Conservation (phyloP, 495 filamentous ascomycete species). For the Penicillium desertorum region DNA sequence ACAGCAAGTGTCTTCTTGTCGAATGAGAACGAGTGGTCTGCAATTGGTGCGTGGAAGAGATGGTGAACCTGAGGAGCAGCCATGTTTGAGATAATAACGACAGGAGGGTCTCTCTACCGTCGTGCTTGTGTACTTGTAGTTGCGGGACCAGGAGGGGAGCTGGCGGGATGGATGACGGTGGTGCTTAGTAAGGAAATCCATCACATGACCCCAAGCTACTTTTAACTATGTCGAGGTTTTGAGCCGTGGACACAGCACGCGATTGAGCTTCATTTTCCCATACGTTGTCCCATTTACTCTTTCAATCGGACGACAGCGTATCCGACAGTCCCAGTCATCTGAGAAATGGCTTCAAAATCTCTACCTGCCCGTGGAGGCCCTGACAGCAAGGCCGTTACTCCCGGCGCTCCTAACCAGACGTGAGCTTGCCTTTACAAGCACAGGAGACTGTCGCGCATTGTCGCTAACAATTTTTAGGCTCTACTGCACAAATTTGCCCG, state of each 20-base stretch:
- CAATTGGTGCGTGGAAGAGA: slow-evolving; percentile 93
- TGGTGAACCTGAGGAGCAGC: slow-evolving; percentile 87
- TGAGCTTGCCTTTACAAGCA: slow-evolving; percentile 40
- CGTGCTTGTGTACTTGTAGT: slow-evolving; percentile 37
- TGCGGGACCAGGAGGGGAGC: slow-evolving; percentile 15
- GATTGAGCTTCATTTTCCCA: slow-evolving; percentile 15
- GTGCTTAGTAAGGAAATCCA: slow-evolving; percentile 22
- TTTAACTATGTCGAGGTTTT: slow-evolving; percentile 12
- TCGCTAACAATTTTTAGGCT: slow-evolving; percentile 56
- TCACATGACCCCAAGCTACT: slow-evolving; percentile 29
- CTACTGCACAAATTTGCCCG: slow-evolving; percentile 81
- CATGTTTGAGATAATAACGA: slow-evolving; percentile 62
- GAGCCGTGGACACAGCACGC: slow-evolving; percentile 9
- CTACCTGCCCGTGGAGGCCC: slow-evolving; percentile 38
- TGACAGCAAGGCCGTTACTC: slow-evolving; percentile 34
- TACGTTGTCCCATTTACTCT: not conserved
- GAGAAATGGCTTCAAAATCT: slow-evolving; percentile 42
- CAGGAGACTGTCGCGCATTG: slow-evolving; percentile 14
- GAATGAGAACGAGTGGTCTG: slow-evolving; percentile 95
- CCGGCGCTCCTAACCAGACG: slow-evolving; percentile 68
- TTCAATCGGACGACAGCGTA: not conserved
- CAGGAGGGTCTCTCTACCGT: slow-evolving; percentile 99
- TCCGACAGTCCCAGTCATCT: not conserved
- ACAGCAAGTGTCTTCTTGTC: slow-evolving; percentile 88
- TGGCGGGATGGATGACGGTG: slow-evolving; percentile 32